Conservation (phyloP, 495 filamentous ascomycete species). For the Trichoderma reesei region DNA sequence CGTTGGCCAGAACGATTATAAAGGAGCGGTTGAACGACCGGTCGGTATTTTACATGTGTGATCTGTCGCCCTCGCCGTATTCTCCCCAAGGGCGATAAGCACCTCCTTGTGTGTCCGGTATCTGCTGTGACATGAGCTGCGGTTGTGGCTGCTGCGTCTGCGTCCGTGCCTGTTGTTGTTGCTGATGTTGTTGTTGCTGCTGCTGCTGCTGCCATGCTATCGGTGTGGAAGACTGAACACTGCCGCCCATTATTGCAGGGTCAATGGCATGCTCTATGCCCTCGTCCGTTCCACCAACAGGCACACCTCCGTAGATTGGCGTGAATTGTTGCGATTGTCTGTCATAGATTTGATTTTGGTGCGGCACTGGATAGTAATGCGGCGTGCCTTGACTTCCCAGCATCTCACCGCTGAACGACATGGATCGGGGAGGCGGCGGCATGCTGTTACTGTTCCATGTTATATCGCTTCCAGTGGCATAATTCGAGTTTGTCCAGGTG, state of each 20-base stretch:
- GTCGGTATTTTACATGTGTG: not conserved
- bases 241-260: not conserved
- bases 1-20: not conserved
- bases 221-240: not conserved
- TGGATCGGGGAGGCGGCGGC: slow-evolving; percentile 29
- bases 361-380: slow-evolving; percentile 25
- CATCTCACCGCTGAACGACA: slow-evolving; percentile 34
- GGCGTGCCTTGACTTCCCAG: slow-evolving; percentile 19
- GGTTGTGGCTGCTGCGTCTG: not conserved
- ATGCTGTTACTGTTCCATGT: slow-evolving; percentile 33
- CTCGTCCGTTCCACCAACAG: not conserved
- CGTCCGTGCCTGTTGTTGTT: not conserved
- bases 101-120: not conserved
- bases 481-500: not conserved
- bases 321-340: slow-evolving; percentile 19
- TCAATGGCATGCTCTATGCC: not conserved
- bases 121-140: not conserved
- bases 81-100: not conserved
- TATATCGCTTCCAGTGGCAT: slow-evolving; percentile 15
- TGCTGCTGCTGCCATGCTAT: slow-evolving; percentile 2
- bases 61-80: not conserved
- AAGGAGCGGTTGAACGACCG: not conserved
- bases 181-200: not conserved
- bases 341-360: slow-evolving; percentile 25
- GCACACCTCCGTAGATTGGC: slow-evolving; percentile 10